These are phyloP conservation scores for Ceratobasidium papillatum DNA, from an alignment of 1,284 basidiomycete genomes.

Conservation along the genomic window DNA sequence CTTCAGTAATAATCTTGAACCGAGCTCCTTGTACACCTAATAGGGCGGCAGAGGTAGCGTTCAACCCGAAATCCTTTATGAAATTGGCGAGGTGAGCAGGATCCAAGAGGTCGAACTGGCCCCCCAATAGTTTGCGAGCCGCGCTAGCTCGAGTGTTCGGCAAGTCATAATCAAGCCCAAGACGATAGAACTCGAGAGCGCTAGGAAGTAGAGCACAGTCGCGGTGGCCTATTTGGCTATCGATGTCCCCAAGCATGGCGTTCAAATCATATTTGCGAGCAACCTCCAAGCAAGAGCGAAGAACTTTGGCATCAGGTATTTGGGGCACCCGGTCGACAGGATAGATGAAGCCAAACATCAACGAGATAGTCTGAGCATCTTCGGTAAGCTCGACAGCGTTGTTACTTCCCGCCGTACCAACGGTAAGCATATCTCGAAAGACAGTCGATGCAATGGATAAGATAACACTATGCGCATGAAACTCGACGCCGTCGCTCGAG, in stretches of 20 bases:
- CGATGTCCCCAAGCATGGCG: slow-evolving; percentile 2
- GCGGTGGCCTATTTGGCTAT: background rate
- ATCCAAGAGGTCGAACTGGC: background rate
- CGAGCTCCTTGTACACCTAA: slow-evolving; percentile 11
- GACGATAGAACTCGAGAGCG: background rate
- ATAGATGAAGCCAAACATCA: slow-evolving; percentile 17
- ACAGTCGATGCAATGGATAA: slow-evolving; percentile 8
- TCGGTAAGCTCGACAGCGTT: background rate
- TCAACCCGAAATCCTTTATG: background rate
- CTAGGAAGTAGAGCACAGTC: background rate
- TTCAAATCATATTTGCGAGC: slow-evolving; percentile 28
- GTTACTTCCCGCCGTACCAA: background rate
- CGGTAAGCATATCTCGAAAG: slow-evolving; percentile 22
- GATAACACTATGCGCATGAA: slow-evolving; percentile 5
- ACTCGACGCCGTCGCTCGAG: background rate
- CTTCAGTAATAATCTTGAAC: slow-evolving; percentile 12
- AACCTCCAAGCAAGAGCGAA: background rate
- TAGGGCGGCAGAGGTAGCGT: background rate
- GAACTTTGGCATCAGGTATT: background rate
- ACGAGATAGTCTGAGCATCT: background rate
- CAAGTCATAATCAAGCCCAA: background rate
- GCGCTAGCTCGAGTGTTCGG: slow-evolving; percentile 11
- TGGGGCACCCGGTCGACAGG: background rate
- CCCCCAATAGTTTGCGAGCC: background rate
- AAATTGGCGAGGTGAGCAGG: background rate